phyloP scores from a whole-genome alignment of 345 rosid species.

The Syzygium jambos region DNA sequence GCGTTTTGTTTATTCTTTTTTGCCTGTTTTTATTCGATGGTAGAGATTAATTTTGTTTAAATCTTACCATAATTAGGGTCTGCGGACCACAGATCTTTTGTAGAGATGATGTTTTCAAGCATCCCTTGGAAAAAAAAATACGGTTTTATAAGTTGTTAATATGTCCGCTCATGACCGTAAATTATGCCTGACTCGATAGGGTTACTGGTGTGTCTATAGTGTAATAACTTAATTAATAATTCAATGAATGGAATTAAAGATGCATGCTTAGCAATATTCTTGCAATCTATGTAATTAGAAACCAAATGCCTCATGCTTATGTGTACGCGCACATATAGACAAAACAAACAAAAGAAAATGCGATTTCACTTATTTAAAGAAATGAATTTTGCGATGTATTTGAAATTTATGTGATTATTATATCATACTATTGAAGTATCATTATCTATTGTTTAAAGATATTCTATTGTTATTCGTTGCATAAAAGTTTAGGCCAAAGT shows the following conservation, averaged over 20 bases:
- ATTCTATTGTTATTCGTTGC: not conserved
- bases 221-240: not conserved
- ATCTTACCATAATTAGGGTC: rapidly evolving
- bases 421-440: not conserved
- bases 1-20: not conserved
- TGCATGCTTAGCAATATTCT: not conserved
- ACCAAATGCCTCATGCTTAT: not conserved
- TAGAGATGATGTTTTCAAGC: rapidly evolving
- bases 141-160: not conserved
- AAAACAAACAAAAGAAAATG: not conserved
- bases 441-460: rapidly evolving
- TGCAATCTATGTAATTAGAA: not conserved
- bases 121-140: not conserved
- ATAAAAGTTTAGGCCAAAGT: not conserved
- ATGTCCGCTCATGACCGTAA: not conserved
- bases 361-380: not conserved
- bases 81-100: not conserved
- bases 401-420: not conserved
- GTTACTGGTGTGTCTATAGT: rapidly evolving
- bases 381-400: not conserved
- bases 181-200: not conserved
- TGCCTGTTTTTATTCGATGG: not conserved
- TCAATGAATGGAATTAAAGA: not conserved
- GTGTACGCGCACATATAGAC: rapidly evolving
- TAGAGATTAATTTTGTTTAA: not conserved